Percentiles rank a stretch among this genome's conserved stretches.
phyloP scores from a whole-genome alignment of 495 filamentous ascomycete species.

The Haplographium delicatum region DNA sequence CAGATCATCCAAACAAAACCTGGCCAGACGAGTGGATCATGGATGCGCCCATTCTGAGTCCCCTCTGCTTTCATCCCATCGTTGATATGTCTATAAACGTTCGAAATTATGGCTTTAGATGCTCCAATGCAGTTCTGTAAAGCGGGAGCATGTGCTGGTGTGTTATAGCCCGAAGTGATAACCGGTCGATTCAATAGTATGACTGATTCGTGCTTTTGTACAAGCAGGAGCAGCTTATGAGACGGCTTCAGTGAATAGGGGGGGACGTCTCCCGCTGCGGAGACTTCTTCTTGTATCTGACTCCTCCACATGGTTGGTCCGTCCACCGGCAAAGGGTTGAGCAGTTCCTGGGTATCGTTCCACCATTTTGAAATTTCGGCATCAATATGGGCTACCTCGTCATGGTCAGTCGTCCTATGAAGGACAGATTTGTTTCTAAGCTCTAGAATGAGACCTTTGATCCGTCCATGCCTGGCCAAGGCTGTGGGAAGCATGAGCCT shows the following conservation, averaged over 20 bases:
- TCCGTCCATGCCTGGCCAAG: slow-evolving; percentile 7
- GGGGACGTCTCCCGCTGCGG: neutral
- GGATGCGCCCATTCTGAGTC: slow-evolving; percentile 1
- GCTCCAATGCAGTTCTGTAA: slow-evolving; percentile 18
- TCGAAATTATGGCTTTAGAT: slow-evolving; percentile 13
- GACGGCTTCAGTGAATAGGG: neutral
- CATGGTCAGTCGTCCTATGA: slow-evolving; percentile 6
- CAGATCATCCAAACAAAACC: slow-evolving; percentile 13
- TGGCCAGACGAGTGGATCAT: slow-evolving; percentile 13
- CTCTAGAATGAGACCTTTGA: slow-evolving; percentile 17
- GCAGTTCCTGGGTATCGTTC: slow-evolving; percentile 15
- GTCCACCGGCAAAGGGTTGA: slow-evolving; percentile 1
- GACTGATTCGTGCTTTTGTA: slow-evolving; percentile 16
- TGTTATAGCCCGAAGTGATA: slow-evolving; percentile 12
- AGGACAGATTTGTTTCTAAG: slow-evolving; percentile 12
- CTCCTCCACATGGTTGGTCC: neutral
- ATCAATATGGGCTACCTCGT: slow-evolving; percentile 14
- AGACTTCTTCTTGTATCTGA: too few relatives aligned
- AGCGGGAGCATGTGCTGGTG: slow-evolving; percentile 4
- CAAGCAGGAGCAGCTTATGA: slow-evolving; percentile 13
- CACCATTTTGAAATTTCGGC: slow-evolving; percentile 18
- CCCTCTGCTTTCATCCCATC: neutral
- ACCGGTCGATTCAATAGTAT: slow-evolving; percentile 14
- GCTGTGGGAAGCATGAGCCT: too few relatives aligned
- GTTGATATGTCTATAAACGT: slow-evolving; percentile 8